Conservation (phyloP, 2,329 filamentous ascomycete species). For the Curvularia sp. region DNA sequence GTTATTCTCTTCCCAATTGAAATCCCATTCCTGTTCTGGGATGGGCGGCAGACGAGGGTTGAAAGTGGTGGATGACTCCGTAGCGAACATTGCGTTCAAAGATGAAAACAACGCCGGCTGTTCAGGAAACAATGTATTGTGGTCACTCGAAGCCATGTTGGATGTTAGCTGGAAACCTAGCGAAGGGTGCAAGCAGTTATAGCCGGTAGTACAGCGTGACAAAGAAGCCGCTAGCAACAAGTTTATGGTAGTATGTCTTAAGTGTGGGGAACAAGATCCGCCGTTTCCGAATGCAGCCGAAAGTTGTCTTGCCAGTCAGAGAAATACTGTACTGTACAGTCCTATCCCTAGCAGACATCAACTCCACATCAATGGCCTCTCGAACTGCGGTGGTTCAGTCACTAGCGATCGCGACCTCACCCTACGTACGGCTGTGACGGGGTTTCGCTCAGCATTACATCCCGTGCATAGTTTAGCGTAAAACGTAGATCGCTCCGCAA, state of each 20-base stretch:
- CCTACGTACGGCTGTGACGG: too few species aligned
- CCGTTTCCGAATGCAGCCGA: constrained; percentile 1
- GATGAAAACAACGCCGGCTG: neutral
- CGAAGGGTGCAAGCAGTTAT: constrained; percentile 8
- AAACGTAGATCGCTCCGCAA: too few species aligned
- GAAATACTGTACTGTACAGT: too few species aligned
- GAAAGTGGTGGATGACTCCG: neutral
- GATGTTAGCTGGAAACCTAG: neutral
- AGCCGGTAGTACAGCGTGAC: neutral
- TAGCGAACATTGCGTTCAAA: neutral
- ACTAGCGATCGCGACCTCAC: too few species aligned
- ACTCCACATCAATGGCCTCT: too few species aligned
- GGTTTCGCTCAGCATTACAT: too few species aligned
- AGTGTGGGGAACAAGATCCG: neutral
- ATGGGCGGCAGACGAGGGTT: neutral
- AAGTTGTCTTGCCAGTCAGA: neutral
- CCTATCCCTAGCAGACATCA: too few species aligned
- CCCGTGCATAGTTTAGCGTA: too few species aligned
- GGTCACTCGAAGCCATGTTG: constrained; percentile 9
- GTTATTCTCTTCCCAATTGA: constrained; percentile 2
- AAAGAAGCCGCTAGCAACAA: constrained; percentile 11
- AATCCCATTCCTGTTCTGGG: constrained; percentile 5
- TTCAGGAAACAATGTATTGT: constrained; percentile 2
- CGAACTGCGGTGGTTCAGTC: too few species aligned
- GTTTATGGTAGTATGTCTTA: neutral